Base-by-base conservation (phyloP, 2,329 filamentous ascomycete genomes). In the Pseudogymnoascus sp. region DNA sequence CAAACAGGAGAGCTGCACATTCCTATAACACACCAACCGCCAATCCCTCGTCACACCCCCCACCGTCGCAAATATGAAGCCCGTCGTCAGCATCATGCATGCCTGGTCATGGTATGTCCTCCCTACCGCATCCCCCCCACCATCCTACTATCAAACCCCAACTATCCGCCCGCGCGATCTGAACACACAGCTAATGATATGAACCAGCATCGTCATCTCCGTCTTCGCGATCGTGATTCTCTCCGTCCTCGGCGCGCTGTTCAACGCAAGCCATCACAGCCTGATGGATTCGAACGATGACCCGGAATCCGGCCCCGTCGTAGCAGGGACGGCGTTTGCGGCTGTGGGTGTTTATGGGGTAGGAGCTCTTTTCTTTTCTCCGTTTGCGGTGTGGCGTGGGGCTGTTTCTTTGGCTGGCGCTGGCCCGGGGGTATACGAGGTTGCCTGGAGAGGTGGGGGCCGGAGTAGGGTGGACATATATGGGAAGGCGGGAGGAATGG, bases 271-370 rank as follows among this genome's bases (percentile, higher is more conserved):
- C 68, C 90, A 96, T 77, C 91, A 95, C 75, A 88, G 89, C 68
- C 87, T 97, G 75, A 87, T 92, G 72, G 93, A 93, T 67, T 85
- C 86, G 62, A 83, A 82, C 60, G 84, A 89, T 1, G 85, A 88
- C 68, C 90, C 88, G 6, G 78, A 87, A 68, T 84, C 96, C 71
- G 89, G 89, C 63, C 81, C 82, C 66, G 90, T 87, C 37, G 91
- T 97, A 59, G 91, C 93, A 4, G 85, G 83, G 26, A 93, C 92
- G 28, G 88, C 97, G 62, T 97, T 96, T 72, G 87, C 87, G 26
- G 91, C 93, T 43, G 93, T 98, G 43, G 81, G 91, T 61, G 88
- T 98, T 73, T 98, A 98, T 74, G 85, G 82, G 69, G 93, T 97
- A 87, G 68, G 50, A 33, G 90, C 85, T 62, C 64, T 38, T 41